phyloP scores from a whole-genome alignment of 2,329 filamentous ascomycete species.

The Emergomyces orientalis region DNA sequence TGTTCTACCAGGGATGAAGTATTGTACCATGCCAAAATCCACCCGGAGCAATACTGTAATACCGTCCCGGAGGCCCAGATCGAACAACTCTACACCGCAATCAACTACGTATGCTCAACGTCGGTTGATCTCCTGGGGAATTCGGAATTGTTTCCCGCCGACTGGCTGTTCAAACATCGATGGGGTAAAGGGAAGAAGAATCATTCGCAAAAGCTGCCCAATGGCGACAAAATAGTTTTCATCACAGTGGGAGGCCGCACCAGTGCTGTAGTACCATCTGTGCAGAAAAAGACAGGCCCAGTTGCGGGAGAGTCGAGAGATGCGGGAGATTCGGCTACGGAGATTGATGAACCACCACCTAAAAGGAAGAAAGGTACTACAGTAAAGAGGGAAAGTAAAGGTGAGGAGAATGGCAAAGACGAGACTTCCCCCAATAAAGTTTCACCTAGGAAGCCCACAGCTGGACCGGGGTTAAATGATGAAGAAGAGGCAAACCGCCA shows the following conservation, averaged over 20 bases:
- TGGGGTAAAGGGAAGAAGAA: constrained; percentile 85
- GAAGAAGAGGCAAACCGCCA: not conserved
- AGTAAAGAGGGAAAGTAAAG: constrained; percentile 18
- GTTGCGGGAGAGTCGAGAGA: constrained; percentile 47
- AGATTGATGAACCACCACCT: constrained; percentile 18
- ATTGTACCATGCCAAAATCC: constrained; percentile 76
- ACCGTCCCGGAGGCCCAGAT: constrained; percentile 66
- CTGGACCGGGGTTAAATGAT: not conserved
- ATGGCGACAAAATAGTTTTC: constrained; percentile 74
- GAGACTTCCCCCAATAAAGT: constrained; percentile 13
- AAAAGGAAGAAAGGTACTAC: constrained; percentile 24
- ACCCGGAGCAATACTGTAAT: constrained; percentile 89
- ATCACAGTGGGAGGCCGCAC: constrained; percentile 86
- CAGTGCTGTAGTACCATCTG: constrained; percentile 72
- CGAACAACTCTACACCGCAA: constrained; percentile 58
- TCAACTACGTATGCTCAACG: constrained; percentile 69
- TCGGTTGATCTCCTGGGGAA: constrained; percentile 73
- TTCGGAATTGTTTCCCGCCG: constrained; percentile 69
- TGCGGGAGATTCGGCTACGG: constrained; percentile 27
- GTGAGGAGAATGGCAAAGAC: constrained; percentile 14
- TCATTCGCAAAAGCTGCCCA: constrained; percentile 59
- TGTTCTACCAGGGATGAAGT: constrained; percentile 60
- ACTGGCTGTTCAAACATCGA: constrained; percentile 81
- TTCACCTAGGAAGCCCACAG: constrained; percentile 11
- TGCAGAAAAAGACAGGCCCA: constrained; percentile 72